Evolutionary conservation across 768 basidiomycete genomes (phyloP).

Genomic region (Lyophyllum semitale): DNA sequence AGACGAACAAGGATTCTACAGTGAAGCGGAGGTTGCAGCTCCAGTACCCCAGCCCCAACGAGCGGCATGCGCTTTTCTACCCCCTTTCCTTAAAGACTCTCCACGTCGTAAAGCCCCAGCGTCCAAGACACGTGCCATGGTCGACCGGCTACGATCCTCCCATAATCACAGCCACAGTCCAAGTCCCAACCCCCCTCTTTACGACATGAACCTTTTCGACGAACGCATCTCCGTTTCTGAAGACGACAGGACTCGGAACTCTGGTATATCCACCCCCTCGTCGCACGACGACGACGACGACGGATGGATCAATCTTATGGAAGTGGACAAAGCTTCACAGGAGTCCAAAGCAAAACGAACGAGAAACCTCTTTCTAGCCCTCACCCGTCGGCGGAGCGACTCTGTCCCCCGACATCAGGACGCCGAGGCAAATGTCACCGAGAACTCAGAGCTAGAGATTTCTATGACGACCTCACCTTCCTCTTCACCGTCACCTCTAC

Average conservation of each 20-base stretch:
- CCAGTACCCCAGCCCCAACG: slow-evolving; percentile 28
- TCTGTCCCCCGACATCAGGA: slow-evolving; percentile 31
- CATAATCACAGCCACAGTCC: slow-evolving; percentile 28
- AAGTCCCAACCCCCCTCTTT: slow-evolving; percentile 33
- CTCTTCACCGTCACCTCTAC: slow-evolving; percentile 25
- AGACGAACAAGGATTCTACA: slow-evolving; percentile 55
- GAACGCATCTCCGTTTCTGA: slow-evolving; percentile 42
- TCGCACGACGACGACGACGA: slow-evolving; percentile 42
- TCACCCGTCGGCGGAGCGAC: slow-evolving; percentile 42
- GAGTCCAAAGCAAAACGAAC: slow-evolving; percentile 39
- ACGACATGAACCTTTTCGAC: slow-evolving; percentile 29
- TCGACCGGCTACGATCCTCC: slow-evolving; percentile 52
- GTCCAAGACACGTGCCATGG: slow-evolving; percentile 61
- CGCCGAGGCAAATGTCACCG: slow-evolving; percentile 13
- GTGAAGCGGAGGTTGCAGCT: slow-evolving; percentile 37
- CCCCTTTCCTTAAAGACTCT: slow-evolving; percentile 49
- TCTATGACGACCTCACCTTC: slow-evolving; percentile 23
- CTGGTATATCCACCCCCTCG: slow-evolving; percentile 30
- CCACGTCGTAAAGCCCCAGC: slow-evolving; percentile 40
- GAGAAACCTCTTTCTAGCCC: slow-evolving; percentile 42
- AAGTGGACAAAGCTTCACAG: slow-evolving; percentile 20
- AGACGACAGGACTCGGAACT: slow-evolving; percentile 34
- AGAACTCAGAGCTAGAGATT: slow-evolving; percentile 10
- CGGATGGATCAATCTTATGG: slow-evolving; percentile 44
- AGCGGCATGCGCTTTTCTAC: slow-evolving; percentile 39